Evolutionary conservation across 78 protist genomes (phyloP).

Genomic region (Chrysochromulina parva): DNA sequence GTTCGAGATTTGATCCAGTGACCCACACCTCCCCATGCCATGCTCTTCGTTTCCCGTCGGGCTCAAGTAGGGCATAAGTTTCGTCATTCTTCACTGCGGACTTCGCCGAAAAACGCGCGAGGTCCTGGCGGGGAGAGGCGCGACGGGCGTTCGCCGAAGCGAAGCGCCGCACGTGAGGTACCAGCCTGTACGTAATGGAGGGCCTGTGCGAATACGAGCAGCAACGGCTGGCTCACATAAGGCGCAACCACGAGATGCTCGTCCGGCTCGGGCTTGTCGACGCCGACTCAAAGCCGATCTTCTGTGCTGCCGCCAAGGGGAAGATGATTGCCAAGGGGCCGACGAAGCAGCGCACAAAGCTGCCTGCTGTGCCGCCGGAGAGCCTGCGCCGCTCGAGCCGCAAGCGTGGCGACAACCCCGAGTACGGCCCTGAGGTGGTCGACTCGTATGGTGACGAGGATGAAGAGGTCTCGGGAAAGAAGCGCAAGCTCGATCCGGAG

Average conservation of each 20-base stretch:
- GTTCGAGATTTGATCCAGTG: no score
- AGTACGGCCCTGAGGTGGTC: neutral
- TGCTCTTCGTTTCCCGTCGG: no score
- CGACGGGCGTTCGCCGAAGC: no score
- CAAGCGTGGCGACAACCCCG: neutral
- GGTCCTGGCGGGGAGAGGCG: no score
- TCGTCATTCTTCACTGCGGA: no score
- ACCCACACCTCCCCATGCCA: no score
- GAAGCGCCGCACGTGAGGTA: no score
- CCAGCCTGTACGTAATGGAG: neutral
- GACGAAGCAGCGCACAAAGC: neutral
- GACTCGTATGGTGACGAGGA: neutral
- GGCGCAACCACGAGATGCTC: conserved; percentile 20
- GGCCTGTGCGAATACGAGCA: neutral
- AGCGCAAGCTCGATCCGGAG: neutral
- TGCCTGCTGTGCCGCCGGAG: neutral
- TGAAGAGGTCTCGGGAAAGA: neutral
- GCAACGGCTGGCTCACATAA: conserved; percentile 10
- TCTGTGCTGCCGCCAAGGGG: neutral
- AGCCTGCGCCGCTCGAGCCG: neutral
- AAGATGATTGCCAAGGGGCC: no score
- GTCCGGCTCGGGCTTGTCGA: conserved; percentile 3
- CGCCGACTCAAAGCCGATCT: neutral
- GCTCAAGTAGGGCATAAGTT: no score
- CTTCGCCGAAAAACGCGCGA: no score